Percentiles rank a stretch among this genome's conserved stretches.
Conservation (phyloP, 2,329 filamentous ascomycete genomes). For the Tolypocladium guangdongense region DNA sequence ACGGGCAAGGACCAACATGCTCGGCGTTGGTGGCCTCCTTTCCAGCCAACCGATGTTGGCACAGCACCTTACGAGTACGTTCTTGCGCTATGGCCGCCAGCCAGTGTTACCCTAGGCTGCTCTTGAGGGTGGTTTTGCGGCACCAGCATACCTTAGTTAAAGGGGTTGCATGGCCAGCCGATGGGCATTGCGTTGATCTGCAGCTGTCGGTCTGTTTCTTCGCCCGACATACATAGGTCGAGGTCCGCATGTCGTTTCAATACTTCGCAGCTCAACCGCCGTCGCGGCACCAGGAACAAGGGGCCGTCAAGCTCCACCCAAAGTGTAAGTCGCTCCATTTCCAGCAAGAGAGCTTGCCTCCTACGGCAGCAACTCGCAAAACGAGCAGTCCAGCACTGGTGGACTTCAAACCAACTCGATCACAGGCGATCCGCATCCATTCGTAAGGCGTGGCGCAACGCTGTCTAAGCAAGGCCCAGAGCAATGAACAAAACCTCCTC, state of each 20-base stretch:
- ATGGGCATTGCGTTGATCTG: not conserved
- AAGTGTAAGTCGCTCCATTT: not conserved
- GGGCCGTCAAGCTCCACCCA: not conserved
- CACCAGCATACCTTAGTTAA: not conserved
- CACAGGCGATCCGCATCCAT: not conserved
- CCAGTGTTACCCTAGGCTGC: not conserved
- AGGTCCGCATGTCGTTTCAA: not conserved
- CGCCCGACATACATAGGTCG: not conserved
- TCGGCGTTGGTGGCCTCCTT: no score
- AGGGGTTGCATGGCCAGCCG: not conserved
- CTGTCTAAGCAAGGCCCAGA: not conserved
- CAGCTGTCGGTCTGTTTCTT: not conserved
- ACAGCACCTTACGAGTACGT: not conserved
- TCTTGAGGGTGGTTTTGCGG: not conserved
- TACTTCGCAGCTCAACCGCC: not conserved
- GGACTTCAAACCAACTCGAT: not conserved
- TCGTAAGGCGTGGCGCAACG: not conserved
- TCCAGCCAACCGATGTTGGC: not conserved
- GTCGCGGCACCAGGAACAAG: not conserved
- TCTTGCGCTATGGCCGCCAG: not conserved
- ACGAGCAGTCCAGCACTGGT: not conserved
- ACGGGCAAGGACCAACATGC: no score
- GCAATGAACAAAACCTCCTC: not conserved
- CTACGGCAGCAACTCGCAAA: not conserved
- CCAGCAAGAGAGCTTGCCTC: not conserved